These are phyloP conservation scores for Pseudogymnoascus sp. DNA, from an alignment of 2,329 filamentous ascomycete species.

Conservation along the genomic window DNA sequence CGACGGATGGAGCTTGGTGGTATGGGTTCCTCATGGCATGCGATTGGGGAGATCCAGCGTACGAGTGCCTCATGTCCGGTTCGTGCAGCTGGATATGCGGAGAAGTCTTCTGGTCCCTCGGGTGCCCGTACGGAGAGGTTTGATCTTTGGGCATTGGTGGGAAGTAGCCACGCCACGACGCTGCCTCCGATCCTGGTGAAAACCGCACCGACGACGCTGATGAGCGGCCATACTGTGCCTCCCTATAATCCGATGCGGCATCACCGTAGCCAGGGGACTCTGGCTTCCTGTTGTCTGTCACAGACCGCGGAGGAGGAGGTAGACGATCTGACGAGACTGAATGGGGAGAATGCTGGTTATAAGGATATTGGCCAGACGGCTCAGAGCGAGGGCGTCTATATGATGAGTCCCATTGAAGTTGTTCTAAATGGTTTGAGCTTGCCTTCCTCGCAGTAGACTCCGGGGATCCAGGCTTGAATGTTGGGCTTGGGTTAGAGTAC, in stretches of 20 bases:
- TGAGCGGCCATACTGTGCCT: conserved; percentile 16
- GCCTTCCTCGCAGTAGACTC: conserved; percentile 21
- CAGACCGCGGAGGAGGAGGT: conserved; percentile 20
- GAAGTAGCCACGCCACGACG: conserved; percentile 20
- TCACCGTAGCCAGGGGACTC: conserved; percentile 27
- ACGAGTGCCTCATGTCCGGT: conserved; percentile 18
- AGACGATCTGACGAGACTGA: conserved; percentile 16
- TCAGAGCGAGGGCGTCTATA: conserved; percentile 22
- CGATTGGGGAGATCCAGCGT: conserved; percentile 19
- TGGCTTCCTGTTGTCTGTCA: conserved; percentile 15
- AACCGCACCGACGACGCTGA: conserved; percentile 20
- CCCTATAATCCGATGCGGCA: conserved; percentile 14
- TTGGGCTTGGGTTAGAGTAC: conserved; percentile 26
- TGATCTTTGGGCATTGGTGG: conserved; percentile 20
- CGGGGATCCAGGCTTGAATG: conserved; percentile 23
- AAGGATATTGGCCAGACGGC: conserved; percentile 15
- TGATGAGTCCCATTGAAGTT: conserved; percentile 19
- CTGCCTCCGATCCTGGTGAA: conserved; percentile 23
- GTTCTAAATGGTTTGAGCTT: conserved; percentile 22
- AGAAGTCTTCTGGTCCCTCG: conserved; percentile 12
- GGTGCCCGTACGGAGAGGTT: conserved; percentile 24
- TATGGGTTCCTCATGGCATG: conserved; percentile 5
- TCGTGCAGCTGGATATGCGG: conserved; percentile 19
- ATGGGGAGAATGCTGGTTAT: neutral
- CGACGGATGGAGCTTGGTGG: conserved; percentile 19